A percentile compares a stretch with the other conserved stretches of the same genome.
Evolutionary conservation across 164 flowering plant species (phyloP).

Genomic region (Liquidambar formosana): DNA sequence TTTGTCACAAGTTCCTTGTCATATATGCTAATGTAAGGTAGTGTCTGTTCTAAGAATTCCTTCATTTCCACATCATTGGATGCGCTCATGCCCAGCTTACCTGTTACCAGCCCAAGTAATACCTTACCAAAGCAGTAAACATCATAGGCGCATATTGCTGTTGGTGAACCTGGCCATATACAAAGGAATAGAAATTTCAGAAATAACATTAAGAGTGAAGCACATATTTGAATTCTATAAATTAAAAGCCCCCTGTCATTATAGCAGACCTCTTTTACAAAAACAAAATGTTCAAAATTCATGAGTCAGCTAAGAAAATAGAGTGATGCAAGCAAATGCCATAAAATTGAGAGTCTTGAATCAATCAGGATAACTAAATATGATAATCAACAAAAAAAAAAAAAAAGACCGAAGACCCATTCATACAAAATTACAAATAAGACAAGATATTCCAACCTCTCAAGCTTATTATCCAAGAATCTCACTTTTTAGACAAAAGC

Average conservation of each 20-base stretch:
- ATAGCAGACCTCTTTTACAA: background rate
- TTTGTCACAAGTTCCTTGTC: conserved; percentile 81
- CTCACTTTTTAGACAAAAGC: too few relatives aligned
- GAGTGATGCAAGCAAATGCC: too few relatives aligned
- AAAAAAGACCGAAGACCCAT: too few relatives aligned
- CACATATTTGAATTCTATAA: background rate
- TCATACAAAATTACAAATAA: too few relatives aligned
- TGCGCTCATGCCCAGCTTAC: conserved; percentile 83
- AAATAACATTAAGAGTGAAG: background rate
- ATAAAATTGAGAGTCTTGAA: too few relatives aligned
- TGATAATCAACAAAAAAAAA: too few relatives aligned
- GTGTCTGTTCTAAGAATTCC: conserved; percentile 65
- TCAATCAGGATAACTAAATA: too few relatives aligned
- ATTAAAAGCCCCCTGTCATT: background rate
- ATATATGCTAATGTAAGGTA: conserved; percentile 74
- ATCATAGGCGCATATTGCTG: conserved; percentile 79
- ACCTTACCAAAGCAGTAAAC: conserved; percentile 97
- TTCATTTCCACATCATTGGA: conserved; percentile 52
- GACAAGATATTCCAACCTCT: too few relatives aligned
- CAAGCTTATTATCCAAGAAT: too few relatives aligned
- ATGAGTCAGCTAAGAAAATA: background rate
- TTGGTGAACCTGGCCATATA: conserved; percentile 44
- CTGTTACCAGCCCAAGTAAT: conserved; percentile 92
- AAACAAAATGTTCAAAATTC: background rate
- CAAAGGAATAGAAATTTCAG: conserved; percentile 4